Conservation (phyloP, 1,139 yeast genomes). For the Nematodospora anomalae region DNA sequence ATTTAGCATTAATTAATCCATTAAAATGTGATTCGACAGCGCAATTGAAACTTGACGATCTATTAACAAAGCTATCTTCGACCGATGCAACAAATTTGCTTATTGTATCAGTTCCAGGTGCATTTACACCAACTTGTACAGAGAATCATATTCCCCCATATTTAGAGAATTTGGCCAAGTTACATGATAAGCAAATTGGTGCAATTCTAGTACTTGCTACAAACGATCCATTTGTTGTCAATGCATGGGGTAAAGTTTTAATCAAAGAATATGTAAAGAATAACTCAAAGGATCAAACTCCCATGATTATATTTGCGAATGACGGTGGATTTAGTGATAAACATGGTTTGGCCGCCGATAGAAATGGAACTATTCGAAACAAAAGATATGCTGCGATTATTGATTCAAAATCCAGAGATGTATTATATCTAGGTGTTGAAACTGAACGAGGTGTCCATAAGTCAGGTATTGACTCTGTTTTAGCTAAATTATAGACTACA, state of each 20-base stretch:
- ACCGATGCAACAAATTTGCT: conserved; percentile 48
- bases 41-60: conserved; percentile 21
- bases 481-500: conserved; percentile 13
- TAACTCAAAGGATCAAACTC: conserved; percentile 30
- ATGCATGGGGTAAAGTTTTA: conserved; percentile 78
- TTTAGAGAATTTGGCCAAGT: conserved; percentile 49
- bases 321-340: conserved; percentile 66
- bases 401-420: conserved; percentile 29
- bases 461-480: conserved; percentile 27
- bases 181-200: conserved; percentile 64
- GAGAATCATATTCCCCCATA: conserved; percentile 79
- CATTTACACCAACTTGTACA: conserved; percentile 90
- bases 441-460: conserved; percentile 23
- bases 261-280: conserved; percentile 26
- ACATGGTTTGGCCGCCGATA: conserved; percentile 45
- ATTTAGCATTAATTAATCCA: conserved; percentile 41
- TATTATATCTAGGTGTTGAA: conserved; percentile 28
- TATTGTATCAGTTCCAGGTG: conserved; percentile 85
- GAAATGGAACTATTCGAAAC: conserved; percentile 64
- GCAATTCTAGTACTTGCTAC: conserved; percentile 67
- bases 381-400: conserved; percentile 73
- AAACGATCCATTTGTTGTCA: conserved; percentile 79
- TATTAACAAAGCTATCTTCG: conserved; percentile 19
- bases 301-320: conserved; percentile 61
- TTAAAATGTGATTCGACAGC: conserved; percentile 50